A percentile compares a stretch with the other conserved stretches of the same genome.
Evolutionary conservation across 805 yeast genomes (phyloP).

Genomic region (Cyberlindnera xishuangbannaensis): DNA sequence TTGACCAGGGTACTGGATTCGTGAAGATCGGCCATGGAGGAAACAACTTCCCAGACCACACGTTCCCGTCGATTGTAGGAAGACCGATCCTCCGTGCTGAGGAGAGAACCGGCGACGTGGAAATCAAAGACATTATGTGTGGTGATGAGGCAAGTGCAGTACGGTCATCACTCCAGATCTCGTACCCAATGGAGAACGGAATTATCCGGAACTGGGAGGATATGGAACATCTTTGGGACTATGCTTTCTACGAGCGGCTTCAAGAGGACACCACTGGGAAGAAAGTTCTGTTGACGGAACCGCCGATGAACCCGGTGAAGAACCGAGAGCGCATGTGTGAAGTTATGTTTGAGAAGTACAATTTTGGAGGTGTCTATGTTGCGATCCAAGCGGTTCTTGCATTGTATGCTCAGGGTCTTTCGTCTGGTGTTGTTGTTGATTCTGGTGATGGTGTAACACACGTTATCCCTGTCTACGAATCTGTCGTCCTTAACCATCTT

Average conservation of each 20-base stretch:
- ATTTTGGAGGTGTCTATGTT: constrained; percentile 88
- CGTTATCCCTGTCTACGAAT: constrained; percentile 95
- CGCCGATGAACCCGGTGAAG: constrained; percentile 92
- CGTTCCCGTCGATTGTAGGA: constrained; percentile 96
- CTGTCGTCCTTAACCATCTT: constrained; percentile 91
- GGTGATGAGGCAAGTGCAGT: constrained; percentile 93
- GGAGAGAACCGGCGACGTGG: constrained; percentile 71
- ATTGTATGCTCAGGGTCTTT: constrained; percentile 91
- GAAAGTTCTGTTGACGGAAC: constrained; percentile 88
- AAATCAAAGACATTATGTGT: constrained; percentile 94
- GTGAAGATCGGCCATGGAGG: constrained; percentile 97
- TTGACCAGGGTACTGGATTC: constrained; percentile 99
- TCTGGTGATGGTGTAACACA: constrained; percentile 99
- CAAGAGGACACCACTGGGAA: constrained; percentile 71
- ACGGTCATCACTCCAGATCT: constrained; percentile 81
- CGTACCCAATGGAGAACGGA: constrained; percentile 99
- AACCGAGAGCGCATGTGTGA: constrained; percentile 90
- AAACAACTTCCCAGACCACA: constrained; percentile 92
- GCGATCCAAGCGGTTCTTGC: constrained; percentile 98
- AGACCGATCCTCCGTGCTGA: constrained; percentile 96
- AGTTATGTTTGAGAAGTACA: constrained; percentile 86
- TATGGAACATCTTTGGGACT: constrained; percentile 98
- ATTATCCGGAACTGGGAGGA: constrained; percentile 97
- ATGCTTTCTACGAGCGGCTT: constrained; percentile 90
- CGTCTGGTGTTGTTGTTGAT: constrained; percentile 97